Percentiles rank a stretch among this genome's conserved stretches.
These are phyloP conservation scores for Boletus reticuloceps DNA, from an alignment of 768 basidiomycete species.

Conservation along the genomic window DNA sequence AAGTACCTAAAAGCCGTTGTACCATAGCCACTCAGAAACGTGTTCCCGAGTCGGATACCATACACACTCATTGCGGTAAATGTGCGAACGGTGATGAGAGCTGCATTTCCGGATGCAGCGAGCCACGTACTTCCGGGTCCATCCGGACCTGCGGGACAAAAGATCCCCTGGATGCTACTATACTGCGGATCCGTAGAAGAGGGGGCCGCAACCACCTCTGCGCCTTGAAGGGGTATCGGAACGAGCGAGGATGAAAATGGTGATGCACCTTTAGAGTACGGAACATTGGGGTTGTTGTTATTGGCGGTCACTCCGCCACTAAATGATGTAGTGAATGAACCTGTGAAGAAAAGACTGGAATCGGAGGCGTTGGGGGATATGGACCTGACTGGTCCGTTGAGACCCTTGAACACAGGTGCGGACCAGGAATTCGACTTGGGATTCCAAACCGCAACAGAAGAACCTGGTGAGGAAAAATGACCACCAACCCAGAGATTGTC, in stretches of 20 bases:
- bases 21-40: slow-evolving; percentile 74
- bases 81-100: slow-evolving; percentile 75
- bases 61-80: slow-evolving; percentile 70
- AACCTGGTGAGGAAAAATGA: slow-evolving; percentile 62
- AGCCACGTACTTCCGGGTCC: slow-evolving; percentile 86
- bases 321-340: slow-evolving; percentile 81
- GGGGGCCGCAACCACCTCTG: slow-evolving; percentile 58
- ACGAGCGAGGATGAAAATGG: slow-evolving; percentile 90
- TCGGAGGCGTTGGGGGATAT: slow-evolving; percentile 74
- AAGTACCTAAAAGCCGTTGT: slow-evolving; percentile 84
- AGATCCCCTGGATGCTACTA: slow-evolving; percentile 60
- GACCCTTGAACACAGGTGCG: slow-evolving; percentile 75
- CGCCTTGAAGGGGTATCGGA: slow-evolving; percentile 64
- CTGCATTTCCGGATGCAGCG: slow-evolving; percentile 63
- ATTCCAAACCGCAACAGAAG: slow-evolving; percentile 73
- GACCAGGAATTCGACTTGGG: slow-evolving; percentile 65
- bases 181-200: slow-evolving; percentile 61
- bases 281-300: slow-evolving; percentile 82
- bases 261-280: slow-evolving; percentile 76
- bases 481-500: slow-evolving; percentile 80
- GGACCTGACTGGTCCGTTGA: slow-evolving; percentile 67
- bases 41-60: slow-evolving; percentile 90
- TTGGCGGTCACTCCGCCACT: slow-evolving; percentile 49
- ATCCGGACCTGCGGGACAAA: slow-evolving; percentile 85
- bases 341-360: slow-evolving; percentile 80